Base-by-base conservation (phyloP, 768 basidiomycete species). In the Macrocybe gigantea region DNA sequence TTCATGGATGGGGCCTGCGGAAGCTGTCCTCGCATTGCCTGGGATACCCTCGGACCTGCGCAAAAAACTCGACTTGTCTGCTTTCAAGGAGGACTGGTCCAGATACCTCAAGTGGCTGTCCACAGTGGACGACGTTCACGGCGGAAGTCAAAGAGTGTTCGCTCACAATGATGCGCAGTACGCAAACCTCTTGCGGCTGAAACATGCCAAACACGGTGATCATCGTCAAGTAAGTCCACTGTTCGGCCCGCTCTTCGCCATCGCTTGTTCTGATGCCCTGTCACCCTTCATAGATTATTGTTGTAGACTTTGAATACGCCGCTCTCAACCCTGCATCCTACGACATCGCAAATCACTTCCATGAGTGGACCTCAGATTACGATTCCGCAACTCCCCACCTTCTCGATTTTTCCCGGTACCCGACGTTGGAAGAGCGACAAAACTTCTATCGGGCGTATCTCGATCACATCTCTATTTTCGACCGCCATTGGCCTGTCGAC, bases 221-320 rank as follows among this genome's bases (percentile, higher is more conserved):
- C 91, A 94, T 63, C 83, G 82, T 48, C 82, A 88, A 73, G 89
- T 91, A 55, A 53, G 72, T 38, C 4, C 36, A 22, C 22, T 2
- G 5, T 64, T 31, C 46, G 31, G 22, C 46, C 36, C 48, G 22
- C 38, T 46, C 47, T 33, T 44, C 44, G 13, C 38, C 29, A 36
- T 41, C 13, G 32, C 42, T 44, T 30, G 50, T 38, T 42, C 48
- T 41, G 22, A 48, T 48, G 36, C 48, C 11, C 45, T 48, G 44
- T 41, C 49, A 41, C 50, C 47, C 50, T 34, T 36, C 37, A 30
- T 49, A 94, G 88, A 83, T 95, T 53, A 88, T 95, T 61, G 89
- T 95, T 33, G 93, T 96, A 53, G 96, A 99, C 68, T 98, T 97
- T 62, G 96, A 99, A 69, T 99, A 99, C 61, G 92, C 95, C 10